Conservation (phyloP, 1,139 yeast genomes). For the Candida sp. region DNA sequence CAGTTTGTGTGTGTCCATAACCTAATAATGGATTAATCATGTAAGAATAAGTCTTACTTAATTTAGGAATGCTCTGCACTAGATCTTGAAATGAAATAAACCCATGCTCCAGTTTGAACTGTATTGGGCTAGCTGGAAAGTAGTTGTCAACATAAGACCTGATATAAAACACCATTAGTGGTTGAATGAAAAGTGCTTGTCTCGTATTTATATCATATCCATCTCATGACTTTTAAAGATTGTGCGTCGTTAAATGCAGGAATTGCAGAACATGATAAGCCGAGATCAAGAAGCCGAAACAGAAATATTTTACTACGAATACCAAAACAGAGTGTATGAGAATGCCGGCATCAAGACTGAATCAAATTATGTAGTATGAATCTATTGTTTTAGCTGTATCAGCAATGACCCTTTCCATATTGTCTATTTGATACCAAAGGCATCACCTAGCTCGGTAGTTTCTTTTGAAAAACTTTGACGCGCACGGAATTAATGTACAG, state of each 20-base stretch:
- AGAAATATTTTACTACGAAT: too few relatives aligned
- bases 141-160: slow-evolving; percentile 24
- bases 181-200: not conserved
- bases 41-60: slow-evolving; percentile 28
- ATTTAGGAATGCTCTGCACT: slow-evolving; percentile 28
- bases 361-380: too few relatives aligned
- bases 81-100: slow-evolving; percentile 20
- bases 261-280: too few relatives aligned
- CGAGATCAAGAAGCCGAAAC: too few relatives aligned
- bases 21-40: slow-evolving; percentile 36
- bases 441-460: too few relatives aligned
- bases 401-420: too few relatives aligned
- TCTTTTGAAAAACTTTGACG: too few relatives aligned
- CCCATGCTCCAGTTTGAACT: slow-evolving; percentile 15
- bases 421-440: too few relatives aligned
- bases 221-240: not conserved
- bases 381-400: too few relatives aligned
- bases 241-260: not conserved
- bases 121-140: slow-evolving; percentile 24
- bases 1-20: slow-evolving; percentile 46
- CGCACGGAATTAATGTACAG: too few relatives aligned
- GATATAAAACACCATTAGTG: slow-evolving; percentile 10
- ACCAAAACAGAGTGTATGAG: too few relatives aligned
- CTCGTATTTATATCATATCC: not conserved
- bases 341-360: too few relatives aligned